Base-by-base conservation (phyloP, 179 eudicot genomes). In the Nepenthes alata region DNA sequence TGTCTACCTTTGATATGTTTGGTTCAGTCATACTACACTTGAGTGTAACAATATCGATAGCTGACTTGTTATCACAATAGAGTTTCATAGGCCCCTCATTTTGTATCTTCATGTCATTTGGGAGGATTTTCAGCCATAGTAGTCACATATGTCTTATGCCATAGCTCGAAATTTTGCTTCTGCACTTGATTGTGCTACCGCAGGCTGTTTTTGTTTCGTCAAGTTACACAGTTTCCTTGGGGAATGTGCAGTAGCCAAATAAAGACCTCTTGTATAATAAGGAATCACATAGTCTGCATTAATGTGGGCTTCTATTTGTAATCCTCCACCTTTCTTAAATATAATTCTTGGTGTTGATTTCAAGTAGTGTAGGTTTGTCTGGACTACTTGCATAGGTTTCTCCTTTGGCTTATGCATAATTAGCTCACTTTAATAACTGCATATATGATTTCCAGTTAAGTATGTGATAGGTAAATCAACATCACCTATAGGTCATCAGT, bases 171-270 rank as follows among this genome's bases (percentile, higher is more conserved):
- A 58, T 38, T 37, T 47, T 58, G 48, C 47, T 14, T 58, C 47
- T 58, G 61, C 48, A 38, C 47, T 37, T 15, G 61, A 58, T 6
- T 13, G 47, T 37, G 61, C 61, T 47, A 38, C 47, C 2, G 37
- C 47, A 8, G 47, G 12, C 15, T 58, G 48, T 15, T 58, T 58
- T 58, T 58, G 15, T 11, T 58, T 12, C 48, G 5, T 15, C 55
- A 52, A 1, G 55, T 12, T 12, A 12, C 16, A 11, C 11, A n/a
- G n/a, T 52, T 52, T 11, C 48, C 16, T 38, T 11, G 5, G 11
- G 60, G 60, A 11, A 58, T 0, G 48, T 57, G 36, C 41, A 58
- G 12, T 58, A 9, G 14, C 60, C 60, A 9, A 15, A 4, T 37
- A 37, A 3, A 8, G 61, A 58, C 13, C 61, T 58, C 5, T 37